Conservation (phyloP, 345 rosid species). For the Mangifera indica region DNA sequence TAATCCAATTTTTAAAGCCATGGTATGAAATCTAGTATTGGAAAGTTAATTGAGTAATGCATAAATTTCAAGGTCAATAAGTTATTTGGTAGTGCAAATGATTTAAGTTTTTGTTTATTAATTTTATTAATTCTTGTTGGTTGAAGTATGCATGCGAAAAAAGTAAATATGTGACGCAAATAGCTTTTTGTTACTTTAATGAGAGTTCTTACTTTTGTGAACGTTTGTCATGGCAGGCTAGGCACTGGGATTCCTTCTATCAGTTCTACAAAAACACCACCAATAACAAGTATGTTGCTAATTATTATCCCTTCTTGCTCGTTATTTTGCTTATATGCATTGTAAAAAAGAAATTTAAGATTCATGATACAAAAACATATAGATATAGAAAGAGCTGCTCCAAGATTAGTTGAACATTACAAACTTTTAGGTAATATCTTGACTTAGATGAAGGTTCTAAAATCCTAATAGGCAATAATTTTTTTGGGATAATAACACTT, state of each 20-base stretch:
- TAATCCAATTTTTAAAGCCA: no score
- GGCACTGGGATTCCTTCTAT: slow-evolving; percentile 94
- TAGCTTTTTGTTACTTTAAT: neutral
- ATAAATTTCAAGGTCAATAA: neutral
- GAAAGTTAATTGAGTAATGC: neutral
- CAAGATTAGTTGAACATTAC: neutral
- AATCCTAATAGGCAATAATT: neutral
- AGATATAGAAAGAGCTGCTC: neutral
- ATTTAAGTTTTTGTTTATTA: neutral
- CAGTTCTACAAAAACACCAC: slow-evolving; percentile 85
- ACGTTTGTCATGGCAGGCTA: slow-evolving; percentile 54
- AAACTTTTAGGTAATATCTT: neutral
- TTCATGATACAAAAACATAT: neutral
- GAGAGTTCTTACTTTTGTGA: slow-evolving; percentile 10
- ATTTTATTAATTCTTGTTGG: neutral
- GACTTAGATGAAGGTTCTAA: neutral
- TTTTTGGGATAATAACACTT: no score
- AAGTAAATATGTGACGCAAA: neutral
- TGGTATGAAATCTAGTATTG: neutral
- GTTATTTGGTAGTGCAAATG: no score
- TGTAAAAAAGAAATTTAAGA: no score
- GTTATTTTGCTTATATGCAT: no score
- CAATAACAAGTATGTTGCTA: slow-evolving; percentile 72
- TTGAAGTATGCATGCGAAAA: neutral
- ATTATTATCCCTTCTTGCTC: slow-evolving; percentile 11